Evolutionary conservation across 768 basidiomycete genomes (phyloP).

Genomic region (Russula dissimulans): DNA sequence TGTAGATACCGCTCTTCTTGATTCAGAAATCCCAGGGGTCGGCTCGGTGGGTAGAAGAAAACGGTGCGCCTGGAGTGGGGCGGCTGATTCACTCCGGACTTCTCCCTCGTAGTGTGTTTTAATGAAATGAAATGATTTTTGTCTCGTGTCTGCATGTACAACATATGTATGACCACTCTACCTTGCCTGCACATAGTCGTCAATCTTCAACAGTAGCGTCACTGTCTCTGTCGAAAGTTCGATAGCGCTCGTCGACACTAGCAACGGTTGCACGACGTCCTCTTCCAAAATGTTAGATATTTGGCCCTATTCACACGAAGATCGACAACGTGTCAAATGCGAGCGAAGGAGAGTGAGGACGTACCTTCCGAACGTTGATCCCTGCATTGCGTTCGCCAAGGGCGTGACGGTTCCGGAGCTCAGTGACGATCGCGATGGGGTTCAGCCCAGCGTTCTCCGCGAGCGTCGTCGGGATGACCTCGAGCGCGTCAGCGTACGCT

Average conservation of each 20-base stretch:
- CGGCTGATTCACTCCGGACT: not conserved
- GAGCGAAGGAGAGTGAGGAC: slow-evolving; percentile 16
- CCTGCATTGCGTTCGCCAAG: slow-evolving; percentile 91
- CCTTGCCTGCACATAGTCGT: slow-evolving; percentile 82
- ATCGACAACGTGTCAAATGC: not conserved
- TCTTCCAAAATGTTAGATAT: slow-evolving; percentile 98
- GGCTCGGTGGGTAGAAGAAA: not conserved
- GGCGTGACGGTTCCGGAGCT: slow-evolving; percentile 93
- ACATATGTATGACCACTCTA: slow-evolving; percentile 25
- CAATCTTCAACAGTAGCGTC: slow-evolving; percentile 91
- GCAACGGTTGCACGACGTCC: slow-evolving; percentile 90
- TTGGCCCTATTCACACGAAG: slow-evolving; percentile 50
- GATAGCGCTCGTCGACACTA: slow-evolving; percentile 91
- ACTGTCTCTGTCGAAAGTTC: slow-evolving; percentile 97
- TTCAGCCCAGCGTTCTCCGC: slow-evolving; percentile 98
- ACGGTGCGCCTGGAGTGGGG: not conserved
- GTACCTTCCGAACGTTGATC: slow-evolving; percentile 94
- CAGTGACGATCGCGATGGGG: slow-evolving; percentile 96
- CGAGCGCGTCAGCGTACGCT: slow-evolving; percentile 94
- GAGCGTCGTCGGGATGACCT: slow-evolving; percentile 94
- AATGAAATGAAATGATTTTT: not conserved
- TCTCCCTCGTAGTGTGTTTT: not conserved
- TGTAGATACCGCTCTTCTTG: slow-evolving; percentile 1
- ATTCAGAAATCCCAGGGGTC: not conserved
- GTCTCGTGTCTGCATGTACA: slow-evolving; percentile 3